Evolutionary conservation across 148 eudicot genomes (phyloP), one percentile per base, ranked within the genome.

Genomic region (Chenopodium berlandieri): DNA sequence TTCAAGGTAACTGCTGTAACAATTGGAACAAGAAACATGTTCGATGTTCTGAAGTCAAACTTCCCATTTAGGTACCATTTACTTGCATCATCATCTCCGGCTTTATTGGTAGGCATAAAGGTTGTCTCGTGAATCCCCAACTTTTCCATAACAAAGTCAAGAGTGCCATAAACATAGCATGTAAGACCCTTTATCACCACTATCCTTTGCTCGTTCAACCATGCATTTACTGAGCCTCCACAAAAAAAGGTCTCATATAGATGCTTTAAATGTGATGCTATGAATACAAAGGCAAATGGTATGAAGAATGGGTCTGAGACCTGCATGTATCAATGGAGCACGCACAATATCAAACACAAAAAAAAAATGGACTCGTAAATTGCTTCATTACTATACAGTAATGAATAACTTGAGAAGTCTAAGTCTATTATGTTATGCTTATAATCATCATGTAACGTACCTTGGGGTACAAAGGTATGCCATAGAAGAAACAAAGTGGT

Each of bases 51-150:
- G 23, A 93, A 93, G 85, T 94, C 93, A 56, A 75, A 87, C 32
- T 60, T 84, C 1, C 90, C 98, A 78, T 77, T 75, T 74, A 84
- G 82, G 82, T 91, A 91, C 71, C 81, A 82, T 76, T 87, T 85
- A 9, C 62, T 48, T 74, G 84, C 77, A 70, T 90, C 90, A 2
- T 89, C 89, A n/a, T 90, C 90, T 1, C 71, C 85, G 30, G 80
- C 91, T 77, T 94, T 94, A 37, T 90, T 91, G 25, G 98, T 94
- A 2, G 90, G 86, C 20, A 80, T 75, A 74, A 90, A 94, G n/a
- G 75, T 87, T 12, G 90, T 85, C 60, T 87, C 62, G 27, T 71
- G 79, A 56, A 87, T n/a, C 3, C 97, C 94, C 16, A 91, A 14
- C 30, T 44, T 79, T 60, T 86, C 76, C 94, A 86, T 71, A 9